A percentile compares a stretch with the other conserved stretches of the same genome.
Conservation (phyloP, 495 filamentous ascomycete genomes). For the Neurospora sp. region DNA sequence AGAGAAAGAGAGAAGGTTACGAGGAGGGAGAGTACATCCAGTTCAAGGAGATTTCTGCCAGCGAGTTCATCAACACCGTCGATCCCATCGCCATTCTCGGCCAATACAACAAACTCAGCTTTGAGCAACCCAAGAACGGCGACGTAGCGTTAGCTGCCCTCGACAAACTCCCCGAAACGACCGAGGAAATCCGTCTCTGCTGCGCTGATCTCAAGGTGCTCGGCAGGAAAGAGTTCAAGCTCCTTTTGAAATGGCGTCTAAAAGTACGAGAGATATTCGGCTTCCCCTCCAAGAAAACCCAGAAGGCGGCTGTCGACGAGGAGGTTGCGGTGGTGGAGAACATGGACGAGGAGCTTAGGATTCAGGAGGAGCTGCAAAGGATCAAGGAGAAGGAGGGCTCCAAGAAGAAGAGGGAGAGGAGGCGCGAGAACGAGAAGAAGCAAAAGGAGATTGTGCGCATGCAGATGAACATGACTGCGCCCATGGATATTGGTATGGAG, state of each 20-base stretch:
- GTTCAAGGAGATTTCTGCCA: slow-evolving; percentile 77
- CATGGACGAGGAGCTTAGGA: slow-evolving; percentile 89
- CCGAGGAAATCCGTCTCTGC: slow-evolving; percentile 72
- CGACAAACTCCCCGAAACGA: slow-evolving; percentile 86
- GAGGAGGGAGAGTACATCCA: slow-evolving; percentile 93
- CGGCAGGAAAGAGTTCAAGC: slow-evolving; percentile 88
- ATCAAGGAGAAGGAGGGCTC: slow-evolving; percentile 66
- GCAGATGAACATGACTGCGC: slow-evolving; percentile 94
- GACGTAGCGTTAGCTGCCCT: slow-evolving; percentile 82
- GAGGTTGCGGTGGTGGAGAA: slow-evolving; percentile 71
- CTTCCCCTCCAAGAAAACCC: slow-evolving; percentile 63
- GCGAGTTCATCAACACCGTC: slow-evolving; percentile 86
- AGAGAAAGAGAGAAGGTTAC: slow-evolving; percentile 93
- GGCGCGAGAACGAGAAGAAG: slow-evolving; percentile 82
- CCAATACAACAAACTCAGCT: slow-evolving; percentile 70
- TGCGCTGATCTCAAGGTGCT: slow-evolving; percentile 85
- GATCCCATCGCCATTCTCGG: slow-evolving; percentile 97
- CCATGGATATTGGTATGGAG: slow-evolving; percentile 92
- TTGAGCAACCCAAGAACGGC: slow-evolving; percentile 64
- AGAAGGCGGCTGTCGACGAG: slow-evolving; percentile 39
- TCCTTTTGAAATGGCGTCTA: slow-evolving; percentile 84
- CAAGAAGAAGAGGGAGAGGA: slow-evolving; percentile 67
- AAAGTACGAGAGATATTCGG: slow-evolving; percentile 88
- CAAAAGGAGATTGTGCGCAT: slow-evolving; percentile 82
- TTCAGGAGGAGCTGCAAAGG: slow-evolving; percentile 76